A percentile compares a stretch with the other conserved stretches of the same genome.
These are phyloP conservation scores for Phaeotremella fagi DNA, from an alignment of 768 basidiomycete species.

Conservation along the genomic window DNA sequence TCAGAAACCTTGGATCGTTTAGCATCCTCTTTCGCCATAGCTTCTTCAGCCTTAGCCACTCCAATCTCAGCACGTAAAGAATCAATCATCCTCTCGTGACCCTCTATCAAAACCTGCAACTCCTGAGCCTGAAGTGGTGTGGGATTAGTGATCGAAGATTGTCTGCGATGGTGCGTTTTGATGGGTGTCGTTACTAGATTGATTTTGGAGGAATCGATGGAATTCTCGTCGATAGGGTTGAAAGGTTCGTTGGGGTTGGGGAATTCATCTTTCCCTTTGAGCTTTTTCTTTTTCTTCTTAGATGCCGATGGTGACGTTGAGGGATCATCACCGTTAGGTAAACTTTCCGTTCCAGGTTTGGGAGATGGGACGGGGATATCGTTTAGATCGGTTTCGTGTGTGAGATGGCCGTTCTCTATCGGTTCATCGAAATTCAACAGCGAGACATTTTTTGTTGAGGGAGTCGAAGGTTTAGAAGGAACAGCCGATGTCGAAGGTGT, in stretches of 20 bases:
- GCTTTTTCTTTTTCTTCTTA: background rate
- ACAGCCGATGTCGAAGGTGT: no score
- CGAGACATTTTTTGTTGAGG: no score
- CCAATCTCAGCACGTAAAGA: conserved; percentile 36
- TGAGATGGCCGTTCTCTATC: no score
- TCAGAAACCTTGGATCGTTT: conserved; percentile 12
- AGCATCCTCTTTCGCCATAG: conserved; percentile 30
- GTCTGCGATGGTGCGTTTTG: conserved; percentile 14
- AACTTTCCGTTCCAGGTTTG: no score
- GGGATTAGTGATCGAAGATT: background rate
- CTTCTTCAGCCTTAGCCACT: conserved; percentile 32
- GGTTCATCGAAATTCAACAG: no score
- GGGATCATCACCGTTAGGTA: no score
- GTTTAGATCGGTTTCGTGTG: no score
- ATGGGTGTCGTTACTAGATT: conserved; percentile 10
- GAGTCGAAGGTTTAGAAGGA: no score
- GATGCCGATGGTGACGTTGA: no score
- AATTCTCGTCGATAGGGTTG: background rate
- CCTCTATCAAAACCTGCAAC: conserved; percentile 30
- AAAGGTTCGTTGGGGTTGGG: background rate
- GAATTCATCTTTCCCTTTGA: background rate
- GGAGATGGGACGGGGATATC: no score
- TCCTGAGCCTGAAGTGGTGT: conserved; percentile 7
- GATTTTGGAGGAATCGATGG: background rate
- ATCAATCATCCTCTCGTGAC: conserved; percentile 34